phyloP scores from a whole-genome alignment of 768 basidiomycete genomes.

The Amanita thiersii region DNA sequence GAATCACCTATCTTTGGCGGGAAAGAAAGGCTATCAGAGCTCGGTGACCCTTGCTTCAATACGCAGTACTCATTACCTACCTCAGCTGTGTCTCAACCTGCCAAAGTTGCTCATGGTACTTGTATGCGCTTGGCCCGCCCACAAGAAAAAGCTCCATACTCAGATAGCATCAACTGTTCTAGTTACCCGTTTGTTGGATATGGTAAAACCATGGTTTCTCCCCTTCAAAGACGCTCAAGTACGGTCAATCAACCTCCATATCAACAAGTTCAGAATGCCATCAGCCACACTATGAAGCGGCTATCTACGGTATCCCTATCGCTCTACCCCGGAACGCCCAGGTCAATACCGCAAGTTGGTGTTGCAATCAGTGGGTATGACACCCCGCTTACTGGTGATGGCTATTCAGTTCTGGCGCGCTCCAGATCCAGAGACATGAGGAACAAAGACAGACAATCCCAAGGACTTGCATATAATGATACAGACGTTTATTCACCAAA shows the following conservation, averaged over 20 bases:
- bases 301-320: conserved; percentile 37
- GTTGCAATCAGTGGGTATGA: conserved; percentile 24
- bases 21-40: conserved; percentile 44
- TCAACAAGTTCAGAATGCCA: conserved; percentile 32
- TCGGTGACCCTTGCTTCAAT: conserved; percentile 11
- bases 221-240: conserved; percentile 14
- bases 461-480: conserved; percentile 45
- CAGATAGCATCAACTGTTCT: not conserved
- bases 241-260: conserved; percentile 20
- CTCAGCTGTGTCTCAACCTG: not conserved
- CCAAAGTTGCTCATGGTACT: not conserved
- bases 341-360: conserved; percentile 20
- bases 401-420: conserved; percentile 28
- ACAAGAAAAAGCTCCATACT: conserved; percentile 3
- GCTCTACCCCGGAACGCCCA: conserved; percentile 38
- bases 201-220: conserved; percentile 6
- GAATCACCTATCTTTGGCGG: conserved; percentile 78
- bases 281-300: conserved; percentile 28
- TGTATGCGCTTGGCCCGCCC: not conserved
- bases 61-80: not conserved
- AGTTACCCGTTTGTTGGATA: not conserved
- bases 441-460: conserved; percentile 24
- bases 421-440: conserved; percentile 29
- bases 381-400: conserved; percentile 32
- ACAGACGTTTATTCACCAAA: conserved; percentile 40